These are phyloP conservation scores for Beverwykella pulmonaria DNA, from an alignment of 495 filamentous ascomycete species.

Conservation along the genomic window DNA sequence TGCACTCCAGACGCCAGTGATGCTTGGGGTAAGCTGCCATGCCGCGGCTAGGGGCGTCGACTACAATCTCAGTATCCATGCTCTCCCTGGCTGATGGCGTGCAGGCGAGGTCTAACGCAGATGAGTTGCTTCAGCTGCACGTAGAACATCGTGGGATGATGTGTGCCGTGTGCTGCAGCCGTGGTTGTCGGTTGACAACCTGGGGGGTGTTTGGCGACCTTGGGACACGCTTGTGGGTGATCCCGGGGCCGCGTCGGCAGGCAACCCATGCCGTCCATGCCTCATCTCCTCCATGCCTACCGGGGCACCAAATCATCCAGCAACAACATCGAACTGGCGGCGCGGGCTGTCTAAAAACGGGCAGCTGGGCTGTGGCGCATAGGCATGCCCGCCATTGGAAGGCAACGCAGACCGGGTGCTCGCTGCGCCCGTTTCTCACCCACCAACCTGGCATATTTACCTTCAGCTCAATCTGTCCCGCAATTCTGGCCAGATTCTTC, in stretches of 20 bases:
- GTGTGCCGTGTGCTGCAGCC: neutral
- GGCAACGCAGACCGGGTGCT: neutral
- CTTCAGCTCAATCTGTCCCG: no score
- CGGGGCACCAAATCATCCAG: no score
- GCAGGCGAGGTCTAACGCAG: neutral
- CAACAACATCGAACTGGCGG: no score
- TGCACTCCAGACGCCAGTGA: neutral
- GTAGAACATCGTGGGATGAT: neutral
- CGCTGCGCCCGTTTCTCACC: neutral
- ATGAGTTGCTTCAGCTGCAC: neutral
- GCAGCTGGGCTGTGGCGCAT: constrained; percentile 5
- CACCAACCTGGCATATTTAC: no score
- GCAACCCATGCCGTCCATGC: no score
- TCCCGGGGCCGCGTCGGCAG: neutral
- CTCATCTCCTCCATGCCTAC: no score
- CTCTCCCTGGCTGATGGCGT: constrained; percentile 5
- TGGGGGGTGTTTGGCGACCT: neutral
- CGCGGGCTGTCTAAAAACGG: neutral
- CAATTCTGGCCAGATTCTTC: no score
- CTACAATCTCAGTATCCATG: neutral
- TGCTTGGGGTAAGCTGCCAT: constrained; percentile 13
- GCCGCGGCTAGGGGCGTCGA: neutral
- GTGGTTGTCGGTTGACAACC: neutral
- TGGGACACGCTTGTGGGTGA: no score
- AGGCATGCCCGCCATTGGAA: neutral